Percentiles rank a stretch among this genome's conserved stretches.
phyloP scores from a whole-genome alignment of 352 stramenopile species.

The Nothophytophthora sp. region DNA sequence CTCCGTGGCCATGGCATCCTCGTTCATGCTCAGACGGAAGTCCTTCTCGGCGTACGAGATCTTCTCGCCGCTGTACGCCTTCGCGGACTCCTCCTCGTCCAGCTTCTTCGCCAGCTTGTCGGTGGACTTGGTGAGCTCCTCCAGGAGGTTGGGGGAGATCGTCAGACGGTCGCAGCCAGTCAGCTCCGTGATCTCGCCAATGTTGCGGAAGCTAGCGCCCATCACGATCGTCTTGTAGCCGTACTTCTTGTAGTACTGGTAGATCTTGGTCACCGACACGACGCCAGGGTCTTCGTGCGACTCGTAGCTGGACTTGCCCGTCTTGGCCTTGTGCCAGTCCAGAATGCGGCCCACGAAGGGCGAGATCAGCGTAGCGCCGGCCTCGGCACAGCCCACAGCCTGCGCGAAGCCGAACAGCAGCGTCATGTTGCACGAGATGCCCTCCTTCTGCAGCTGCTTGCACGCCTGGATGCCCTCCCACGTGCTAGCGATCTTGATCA shows the following conservation, averaged over 20 bases:
- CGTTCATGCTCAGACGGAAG: slow-evolving; percentile 99
- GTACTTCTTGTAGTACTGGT: slow-evolving; percentile 99
- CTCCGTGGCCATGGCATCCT: slow-evolving; percentile 96
- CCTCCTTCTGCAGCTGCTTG: slow-evolving; percentile 95
- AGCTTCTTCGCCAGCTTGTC: slow-evolving; percentile 85
- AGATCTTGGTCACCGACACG: slow-evolving; percentile 96
- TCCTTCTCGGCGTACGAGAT: slow-evolving; percentile 91
- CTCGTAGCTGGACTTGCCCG: slow-evolving; percentile 90
- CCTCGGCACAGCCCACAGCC: slow-evolving; percentile 95
- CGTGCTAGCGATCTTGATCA: slow-evolving; percentile 99
- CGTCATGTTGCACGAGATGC: slow-evolving; percentile 99
- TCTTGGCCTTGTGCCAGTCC: slow-evolving; percentile 97
- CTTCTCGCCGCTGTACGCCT: slow-evolving; percentile 78
- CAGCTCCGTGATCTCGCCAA: slow-evolving; percentile 97
- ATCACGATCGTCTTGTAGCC: slow-evolving; percentile 96
- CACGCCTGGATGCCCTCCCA: slow-evolving; percentile 98
- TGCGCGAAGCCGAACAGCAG: slow-evolving; percentile 98
- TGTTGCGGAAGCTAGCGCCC: slow-evolving; percentile 95
- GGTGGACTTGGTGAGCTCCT: slow-evolving; percentile 88
- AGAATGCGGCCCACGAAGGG: slow-evolving; percentile 97
- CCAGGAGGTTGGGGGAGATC: slow-evolving; percentile 95
- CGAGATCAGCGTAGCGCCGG: slow-evolving; percentile 95
- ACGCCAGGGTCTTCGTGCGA: slow-evolving; percentile 97
- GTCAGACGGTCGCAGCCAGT: slow-evolving; percentile 98
- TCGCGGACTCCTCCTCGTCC: slow-evolving; percentile 63